Evolutionary conservation across 2,329 filamentous ascomycete genomes (phyloP).

Genomic region (Thermothelomyces thermophilus): DNA sequence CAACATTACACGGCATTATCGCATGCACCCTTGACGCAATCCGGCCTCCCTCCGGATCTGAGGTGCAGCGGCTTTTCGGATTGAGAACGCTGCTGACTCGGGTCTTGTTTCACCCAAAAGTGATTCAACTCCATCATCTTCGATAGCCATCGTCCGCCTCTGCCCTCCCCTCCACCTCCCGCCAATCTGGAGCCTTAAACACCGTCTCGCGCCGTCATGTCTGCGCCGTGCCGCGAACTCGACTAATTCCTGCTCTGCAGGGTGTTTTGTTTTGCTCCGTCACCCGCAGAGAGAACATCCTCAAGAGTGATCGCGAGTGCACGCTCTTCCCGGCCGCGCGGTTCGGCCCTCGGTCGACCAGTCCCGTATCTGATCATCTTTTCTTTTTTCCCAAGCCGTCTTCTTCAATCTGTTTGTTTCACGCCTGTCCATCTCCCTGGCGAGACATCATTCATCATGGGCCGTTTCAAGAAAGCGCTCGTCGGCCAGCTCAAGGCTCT

Average conservation of each 20-base stretch:
- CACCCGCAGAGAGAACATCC: no score
- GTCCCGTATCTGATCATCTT: no score
- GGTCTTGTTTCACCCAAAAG: not conserved
- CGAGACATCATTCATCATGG: slow-evolving; percentile 9
- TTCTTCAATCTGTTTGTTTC: not conserved
- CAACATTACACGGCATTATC: not conserved
- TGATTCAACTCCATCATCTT: not conserved
- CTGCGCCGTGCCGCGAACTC: slow-evolving; percentile 7
- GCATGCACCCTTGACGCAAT: not conserved
- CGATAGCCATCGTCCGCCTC: not conserved
- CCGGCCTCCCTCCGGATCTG: not conserved
- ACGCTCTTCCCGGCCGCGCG: no score
- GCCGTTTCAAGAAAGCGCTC: slow-evolving; percentile 7
- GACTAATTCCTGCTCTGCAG: slow-evolving; percentile 12
- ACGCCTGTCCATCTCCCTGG: not conserved
- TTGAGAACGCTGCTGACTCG: not conserved
- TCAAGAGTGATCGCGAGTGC: not conserved
- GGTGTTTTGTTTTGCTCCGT: not conserved
- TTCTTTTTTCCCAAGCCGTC: not conserved
- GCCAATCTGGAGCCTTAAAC: not conserved
- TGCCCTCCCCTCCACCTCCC: not conserved
- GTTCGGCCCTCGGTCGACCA: no score
- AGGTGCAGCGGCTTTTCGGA: not conserved
- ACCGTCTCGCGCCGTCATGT: slow-evolving; percentile 8
- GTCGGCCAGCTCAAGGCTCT: slow-evolving; percentile 39